phyloP scores from a whole-genome alignment of 768 basidiomycete genomes.

The Mycena galericulata region DNA sequence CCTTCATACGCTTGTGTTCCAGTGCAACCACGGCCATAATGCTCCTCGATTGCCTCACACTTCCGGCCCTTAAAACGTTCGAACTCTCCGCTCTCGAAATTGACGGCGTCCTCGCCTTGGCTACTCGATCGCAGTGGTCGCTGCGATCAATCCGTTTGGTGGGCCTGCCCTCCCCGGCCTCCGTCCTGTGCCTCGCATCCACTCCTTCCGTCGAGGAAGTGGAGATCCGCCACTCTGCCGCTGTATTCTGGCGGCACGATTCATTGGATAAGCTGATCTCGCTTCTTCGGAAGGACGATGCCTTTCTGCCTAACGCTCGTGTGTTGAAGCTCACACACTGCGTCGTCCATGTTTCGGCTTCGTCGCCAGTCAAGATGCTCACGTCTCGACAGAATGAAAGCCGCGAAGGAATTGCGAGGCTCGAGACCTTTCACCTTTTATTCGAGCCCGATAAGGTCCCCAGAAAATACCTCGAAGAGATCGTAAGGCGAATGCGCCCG shows the following conservation, averaged over 20 bases:
- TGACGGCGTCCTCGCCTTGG: neutral
- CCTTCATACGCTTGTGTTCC: conserved; percentile 1
- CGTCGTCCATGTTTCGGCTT: too few species aligned
- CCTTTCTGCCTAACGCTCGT: conserved; percentile 1
- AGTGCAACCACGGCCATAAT: neutral
- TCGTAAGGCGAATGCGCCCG: too few species aligned
- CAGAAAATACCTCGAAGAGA: too few species aligned
- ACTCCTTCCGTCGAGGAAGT: neutral
- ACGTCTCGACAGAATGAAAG: too few species aligned
- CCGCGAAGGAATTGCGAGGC: too few species aligned
- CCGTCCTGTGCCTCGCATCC: neutral
- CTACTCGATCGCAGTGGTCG: neutral
- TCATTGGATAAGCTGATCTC: neutral
- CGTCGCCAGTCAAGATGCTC: too few species aligned
- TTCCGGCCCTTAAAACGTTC: conserved; percentile 1
- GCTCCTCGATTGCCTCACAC: conserved; percentile 9
- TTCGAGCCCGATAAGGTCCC: too few species aligned
- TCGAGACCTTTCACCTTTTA: too few species aligned
- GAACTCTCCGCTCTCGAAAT: neutral
- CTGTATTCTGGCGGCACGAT: neutral
- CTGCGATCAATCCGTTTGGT: neutral
- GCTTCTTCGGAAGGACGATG: neutral
- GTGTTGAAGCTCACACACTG: neutral
- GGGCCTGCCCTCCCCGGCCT: neutral
- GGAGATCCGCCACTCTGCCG: neutral